Conservation (phyloP, 352 stramenopile genomes). For the Pythium chondricola region DNA sequence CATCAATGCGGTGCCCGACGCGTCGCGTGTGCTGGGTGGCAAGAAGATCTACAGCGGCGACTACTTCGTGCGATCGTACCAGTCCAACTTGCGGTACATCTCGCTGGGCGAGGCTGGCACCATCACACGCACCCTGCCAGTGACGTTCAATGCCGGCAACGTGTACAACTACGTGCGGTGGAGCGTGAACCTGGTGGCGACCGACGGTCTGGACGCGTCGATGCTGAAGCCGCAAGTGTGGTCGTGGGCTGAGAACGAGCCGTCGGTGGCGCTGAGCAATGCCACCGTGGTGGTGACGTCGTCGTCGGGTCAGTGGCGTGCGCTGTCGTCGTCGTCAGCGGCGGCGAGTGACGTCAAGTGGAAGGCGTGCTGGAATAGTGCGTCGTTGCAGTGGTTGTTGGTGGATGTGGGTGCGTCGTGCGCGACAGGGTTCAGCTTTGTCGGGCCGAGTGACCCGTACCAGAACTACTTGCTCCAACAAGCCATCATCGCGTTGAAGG, state of each 20-base stretch:
- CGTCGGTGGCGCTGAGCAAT: slow-evolving; percentile 18
- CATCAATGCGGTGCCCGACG: slow-evolving; percentile 31
- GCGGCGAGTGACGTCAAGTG: slow-evolving; percentile 18
- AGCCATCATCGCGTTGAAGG: slow-evolving; percentile 20
- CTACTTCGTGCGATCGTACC: slow-evolving; percentile 40
- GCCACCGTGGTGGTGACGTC: slow-evolving; percentile 30
- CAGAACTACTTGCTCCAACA: slow-evolving; percentile 44
- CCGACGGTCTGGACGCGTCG: slow-evolving; percentile 35
- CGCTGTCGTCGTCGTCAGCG: slow-evolving; percentile 19
- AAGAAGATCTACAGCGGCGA: slow-evolving; percentile 42
- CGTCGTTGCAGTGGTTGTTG: slow-evolving; percentile 29
- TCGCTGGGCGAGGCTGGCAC: slow-evolving; percentile 25
- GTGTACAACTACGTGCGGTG: slow-evolving; percentile 42
- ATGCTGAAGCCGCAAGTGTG: slow-evolving; percentile 50
- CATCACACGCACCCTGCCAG: slow-evolving; percentile 20
- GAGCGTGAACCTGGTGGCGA: slow-evolving; percentile 48
- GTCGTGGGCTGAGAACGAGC: slow-evolving; percentile 49
- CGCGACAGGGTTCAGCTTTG: slow-evolving; percentile 21
- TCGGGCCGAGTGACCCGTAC: slow-evolving; percentile 32
- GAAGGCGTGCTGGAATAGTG: slow-evolving; percentile 37
- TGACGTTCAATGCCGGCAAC: slow-evolving; percentile 32
- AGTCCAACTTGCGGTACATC: slow-evolving; percentile 41
- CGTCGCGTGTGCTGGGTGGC: slow-evolving; percentile 26
- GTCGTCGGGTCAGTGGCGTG: slow-evolving; percentile 26
- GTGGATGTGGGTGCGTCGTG: slow-evolving; percentile 22